Evolutionary conservation across 192 early-diverging fungal genomes (phyloP), one percentile per base, ranked within the genome.

Genomic region (Entomortierella parvispora): DNA sequence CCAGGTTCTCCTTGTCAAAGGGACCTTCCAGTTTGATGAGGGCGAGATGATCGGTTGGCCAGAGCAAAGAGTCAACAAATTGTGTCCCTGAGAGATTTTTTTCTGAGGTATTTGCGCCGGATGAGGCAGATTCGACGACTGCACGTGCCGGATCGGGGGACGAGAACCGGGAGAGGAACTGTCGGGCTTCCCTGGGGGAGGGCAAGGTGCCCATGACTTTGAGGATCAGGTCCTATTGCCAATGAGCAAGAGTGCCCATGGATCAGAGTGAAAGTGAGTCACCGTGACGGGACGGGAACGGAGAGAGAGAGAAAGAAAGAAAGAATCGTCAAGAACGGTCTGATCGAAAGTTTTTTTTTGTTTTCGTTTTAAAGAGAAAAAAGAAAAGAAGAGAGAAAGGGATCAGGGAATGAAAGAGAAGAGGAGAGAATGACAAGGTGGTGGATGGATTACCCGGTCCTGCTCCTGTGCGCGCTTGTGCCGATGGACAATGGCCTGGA

Each of bases 121-220:
- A 34, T 29, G 29, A 20, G 25, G 25, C 20, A 40, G 62, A 37
- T 1, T 31, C 34, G 32, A 43, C 34, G 32, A 43, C 47, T 18
- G 42, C 43, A 25, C 80, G 44, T 12, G n/a, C n/a, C n/a, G 75
- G 52, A 18, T 69, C 68, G 4, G 74, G 65, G 8, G 53, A 14
- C 14, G 74, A 68, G 54, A 88, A 89, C 56, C 81, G 69, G 56
- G 87, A 85, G 20, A 92, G 57, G 45, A 89, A 92, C 31, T 87
- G 85, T n/a, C 81, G 80, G 1, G 86, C 80, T 65, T 92, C 91
- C 18, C 89, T 80, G 63, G 87, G 85, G 15, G 85, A 87, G 6
- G 90, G 91, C 26, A 81, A 32, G 0, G 89, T 85, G 52, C 71
- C 76, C 79, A 92, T 83, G 42, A 92, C 80, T 59, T 88, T 84